Evolutionary conservation across 2,329 filamentous ascomycete species (phyloP).

Genomic region (Fusarium luffae): DNA sequence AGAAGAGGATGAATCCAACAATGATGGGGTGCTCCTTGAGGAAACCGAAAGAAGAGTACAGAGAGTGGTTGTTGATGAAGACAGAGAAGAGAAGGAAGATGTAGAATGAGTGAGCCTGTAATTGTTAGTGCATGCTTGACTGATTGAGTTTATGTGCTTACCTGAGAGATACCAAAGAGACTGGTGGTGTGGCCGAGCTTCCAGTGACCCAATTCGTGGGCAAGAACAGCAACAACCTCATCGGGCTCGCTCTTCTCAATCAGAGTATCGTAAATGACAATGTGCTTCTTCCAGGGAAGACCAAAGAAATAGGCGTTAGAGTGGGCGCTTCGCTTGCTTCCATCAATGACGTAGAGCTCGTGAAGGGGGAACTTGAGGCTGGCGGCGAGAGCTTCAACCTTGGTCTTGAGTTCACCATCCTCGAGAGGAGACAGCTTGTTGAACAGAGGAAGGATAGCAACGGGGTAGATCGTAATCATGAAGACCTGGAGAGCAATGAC

Average conservation of each 20-base stretch:
- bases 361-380: constrained; percentile 90
- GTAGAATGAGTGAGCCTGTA: constrained; percentile 90
- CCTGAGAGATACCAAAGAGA: constrained; percentile 86
- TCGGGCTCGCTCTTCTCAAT: constrained; percentile 93
- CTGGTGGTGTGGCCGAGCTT: constrained; percentile 94
- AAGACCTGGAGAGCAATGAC: constrained; percentile 89
- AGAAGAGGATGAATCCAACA: constrained; percentile 97
- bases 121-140: constrained; percentile 44
- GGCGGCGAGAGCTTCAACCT: constrained; percentile 84
- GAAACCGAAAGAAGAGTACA: constrained; percentile 95
- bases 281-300: constrained; percentile 99
- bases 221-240: constrained; percentile 94
- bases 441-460: constrained; percentile 93
- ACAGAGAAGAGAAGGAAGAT: constrained; percentile 96
- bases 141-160: constrained; percentile 50
- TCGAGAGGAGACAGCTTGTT: constrained; percentile 97
- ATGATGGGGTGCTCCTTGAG: constrained; percentile 85
- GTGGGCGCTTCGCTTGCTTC: constrained; percentile 86
- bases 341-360: constrained; percentile 94
- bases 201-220: constrained; percentile 98
- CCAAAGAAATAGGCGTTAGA: constrained; percentile 97
- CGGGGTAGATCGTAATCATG: constrained; percentile 95
- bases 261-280: constrained; percentile 98
- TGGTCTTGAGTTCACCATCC: constrained; percentile 86
- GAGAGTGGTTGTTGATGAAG: constrained; percentile 93